These are phyloP conservation scores for Eucalyptus virginea DNA, from an alignment of 345 rosid genomes.

Conservation along the genomic window DNA sequence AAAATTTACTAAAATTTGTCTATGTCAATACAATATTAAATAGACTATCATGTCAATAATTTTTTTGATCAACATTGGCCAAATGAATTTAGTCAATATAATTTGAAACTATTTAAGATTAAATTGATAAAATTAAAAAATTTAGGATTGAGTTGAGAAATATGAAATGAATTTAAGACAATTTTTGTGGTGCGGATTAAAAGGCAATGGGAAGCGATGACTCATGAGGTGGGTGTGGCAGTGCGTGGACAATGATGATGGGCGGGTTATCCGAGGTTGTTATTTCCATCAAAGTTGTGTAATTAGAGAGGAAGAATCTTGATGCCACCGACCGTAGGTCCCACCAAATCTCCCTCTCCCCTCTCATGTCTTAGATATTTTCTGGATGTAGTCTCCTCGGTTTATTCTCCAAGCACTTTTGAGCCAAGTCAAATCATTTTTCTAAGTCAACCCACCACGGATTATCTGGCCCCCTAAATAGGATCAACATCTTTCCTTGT, in stretches of 20 bases:
- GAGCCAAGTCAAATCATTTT: not conserved
- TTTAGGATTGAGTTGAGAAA: too few species aligned
- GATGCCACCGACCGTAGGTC: not conserved
- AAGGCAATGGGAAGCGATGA: too few species aligned
- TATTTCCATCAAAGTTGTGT: not conserved
- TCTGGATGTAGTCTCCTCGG: too few species aligned
- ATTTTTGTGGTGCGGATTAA: too few species aligned
- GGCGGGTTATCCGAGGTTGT: not conserved
- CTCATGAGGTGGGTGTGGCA: not conserved
- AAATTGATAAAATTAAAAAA: too few species aligned
- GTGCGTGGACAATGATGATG: not conserved
- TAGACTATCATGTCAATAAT: too few species aligned
- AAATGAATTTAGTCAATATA: too few species aligned
- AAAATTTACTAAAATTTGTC: too few species aligned
- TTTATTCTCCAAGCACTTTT: not conserved
- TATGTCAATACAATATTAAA: fast-evolving
- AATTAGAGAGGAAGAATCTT: not conserved
- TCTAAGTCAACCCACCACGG: not conserved
- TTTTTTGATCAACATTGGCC: not conserved
- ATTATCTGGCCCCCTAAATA: not conserved
- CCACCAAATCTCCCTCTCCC: too few species aligned
- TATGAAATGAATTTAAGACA: too few species aligned
- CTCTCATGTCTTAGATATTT: too few species aligned
- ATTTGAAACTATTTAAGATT: too few species aligned
- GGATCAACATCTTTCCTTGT: not conserved